These are phyloP conservation scores for Cylindrodendrum hubeiense DNA, from an alignment of 2,329 filamentous ascomycete genomes.

Conservation along the genomic window DNA sequence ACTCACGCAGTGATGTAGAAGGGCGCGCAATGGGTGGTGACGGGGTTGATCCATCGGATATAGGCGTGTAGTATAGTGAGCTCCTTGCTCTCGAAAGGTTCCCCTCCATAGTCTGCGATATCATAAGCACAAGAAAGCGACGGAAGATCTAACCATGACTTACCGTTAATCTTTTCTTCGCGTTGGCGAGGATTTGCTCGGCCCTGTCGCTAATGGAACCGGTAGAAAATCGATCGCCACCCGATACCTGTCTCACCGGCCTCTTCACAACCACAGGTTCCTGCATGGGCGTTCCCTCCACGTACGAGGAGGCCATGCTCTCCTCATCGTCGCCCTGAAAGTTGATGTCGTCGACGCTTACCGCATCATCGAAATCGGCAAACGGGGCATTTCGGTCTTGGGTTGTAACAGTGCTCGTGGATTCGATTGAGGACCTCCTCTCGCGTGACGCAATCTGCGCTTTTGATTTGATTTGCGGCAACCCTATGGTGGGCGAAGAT, in stretches of 20 bases:
- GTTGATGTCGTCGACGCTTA: constrained; percentile 73
- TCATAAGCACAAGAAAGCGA: constrained; percentile 27
- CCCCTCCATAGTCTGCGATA: constrained; percentile 86
- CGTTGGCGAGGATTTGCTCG: constrained; percentile 92
- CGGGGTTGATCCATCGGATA: constrained; percentile 65
- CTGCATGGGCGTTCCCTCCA: constrained; percentile 57
- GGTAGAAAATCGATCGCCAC: constrained; percentile 76
- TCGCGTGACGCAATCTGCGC: constrained; percentile 59
- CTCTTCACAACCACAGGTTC: constrained; percentile 27
- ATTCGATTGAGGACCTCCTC: constrained; percentile 69
- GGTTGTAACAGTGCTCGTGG: constrained; percentile 70
- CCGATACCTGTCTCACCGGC: constrained; percentile 30
- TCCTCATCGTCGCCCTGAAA: constrained; percentile 78
- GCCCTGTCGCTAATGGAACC: constrained; percentile 84
- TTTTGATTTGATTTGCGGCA: constrained; percentile 58
- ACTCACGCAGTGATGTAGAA: constrained; percentile 39
- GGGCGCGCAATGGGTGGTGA: constrained; percentile 59
- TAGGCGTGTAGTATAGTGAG: constrained; percentile 63
- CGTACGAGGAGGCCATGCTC: constrained; percentile 70
- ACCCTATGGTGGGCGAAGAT: constrained; percentile 61
- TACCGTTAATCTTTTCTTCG: constrained; percentile 89
- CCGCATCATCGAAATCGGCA: constrained; percentile 71
- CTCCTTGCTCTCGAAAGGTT: constrained; percentile 85
- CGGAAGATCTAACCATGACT: constrained; percentile 49
- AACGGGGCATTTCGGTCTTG: constrained; percentile 63